Conservation (phyloP, 495 filamentous ascomycete genomes). For the Ramalina peruviana region DNA sequence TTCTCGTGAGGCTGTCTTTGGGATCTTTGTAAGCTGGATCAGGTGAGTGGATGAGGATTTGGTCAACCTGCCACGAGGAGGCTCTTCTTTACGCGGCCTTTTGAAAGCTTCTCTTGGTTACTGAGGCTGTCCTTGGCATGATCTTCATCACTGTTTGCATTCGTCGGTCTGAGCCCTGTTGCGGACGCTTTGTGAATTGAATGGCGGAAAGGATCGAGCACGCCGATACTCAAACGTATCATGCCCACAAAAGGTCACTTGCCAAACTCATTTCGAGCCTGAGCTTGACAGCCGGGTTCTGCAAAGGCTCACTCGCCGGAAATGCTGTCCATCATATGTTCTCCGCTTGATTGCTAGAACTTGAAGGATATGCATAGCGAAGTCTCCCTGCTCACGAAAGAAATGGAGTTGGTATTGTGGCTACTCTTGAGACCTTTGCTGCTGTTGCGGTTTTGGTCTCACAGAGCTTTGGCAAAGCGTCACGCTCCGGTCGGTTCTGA, state of each 20-base stretch:
- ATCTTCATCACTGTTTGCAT: constrained; percentile 1
- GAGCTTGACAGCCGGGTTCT: neutral
- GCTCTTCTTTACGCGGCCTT: constrained; percentile 4
- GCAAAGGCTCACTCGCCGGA: constrained; percentile 37
- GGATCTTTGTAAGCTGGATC: constrained; percentile 15
- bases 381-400: constrained; percentile 23
- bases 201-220: constrained; percentile 12
- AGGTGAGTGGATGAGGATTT: no score
- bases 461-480: constrained; percentile 18
- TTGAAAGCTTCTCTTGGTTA: neutral
- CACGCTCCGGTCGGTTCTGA: constrained; percentile 14
- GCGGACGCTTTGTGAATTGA: neutral
- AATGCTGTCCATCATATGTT: constrained; percentile 3
- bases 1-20: constrained; percentile 16
- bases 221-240: constrained; percentile 3
- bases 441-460: constrained; percentile 12
- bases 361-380: constrained; percentile 26
- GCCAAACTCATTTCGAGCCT: constrained; percentile 3
- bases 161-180: neutral
- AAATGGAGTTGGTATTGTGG: constrained; percentile 17
- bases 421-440: constrained; percentile 10
- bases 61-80: no score
- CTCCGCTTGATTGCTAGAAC: constrained; percentile 10
- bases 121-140: neutral
- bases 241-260: constrained; percentile 11